phyloP scores from a whole-genome alignment of 140 eudicot species.

The Cichorium intybus region DNA sequence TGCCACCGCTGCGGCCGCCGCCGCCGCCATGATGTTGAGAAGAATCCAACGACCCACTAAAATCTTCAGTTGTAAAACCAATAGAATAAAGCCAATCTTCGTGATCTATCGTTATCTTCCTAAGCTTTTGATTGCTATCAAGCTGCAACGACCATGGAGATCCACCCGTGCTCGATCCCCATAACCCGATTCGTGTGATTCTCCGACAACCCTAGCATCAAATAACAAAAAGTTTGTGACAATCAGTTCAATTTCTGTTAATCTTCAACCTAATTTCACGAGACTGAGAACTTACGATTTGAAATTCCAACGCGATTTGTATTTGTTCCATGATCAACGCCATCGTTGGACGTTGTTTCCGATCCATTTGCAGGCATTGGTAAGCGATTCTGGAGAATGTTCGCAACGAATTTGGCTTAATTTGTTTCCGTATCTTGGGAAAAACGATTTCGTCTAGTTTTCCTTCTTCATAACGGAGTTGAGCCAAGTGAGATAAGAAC shows the following conservation, averaged over 20 bases:
- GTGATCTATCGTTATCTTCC: conserved; percentile 25
- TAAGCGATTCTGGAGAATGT: conserved; percentile 15
- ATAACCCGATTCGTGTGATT: not conserved
- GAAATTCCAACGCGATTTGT: conserved; percentile 9
- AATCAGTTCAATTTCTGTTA: not conserved
- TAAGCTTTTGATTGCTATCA: conserved; percentile 20
- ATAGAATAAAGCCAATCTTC: conserved; percentile 14
- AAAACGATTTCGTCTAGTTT: conserved; percentile 10
- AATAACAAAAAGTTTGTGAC: not conserved
- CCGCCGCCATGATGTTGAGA: conserved; percentile 6
- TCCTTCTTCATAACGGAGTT: conserved; percentile 4
- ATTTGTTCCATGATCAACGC: not conserved
- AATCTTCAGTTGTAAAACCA: conserved; percentile 14
- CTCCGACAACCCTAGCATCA: conserved; percentile 20
- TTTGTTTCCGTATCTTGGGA: conserved; percentile 10
- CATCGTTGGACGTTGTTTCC: conserved; percentile 19
- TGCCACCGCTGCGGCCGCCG: not conserved
- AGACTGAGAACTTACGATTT: conserved; percentile 3
- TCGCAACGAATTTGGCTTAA: conserved; percentile 7
- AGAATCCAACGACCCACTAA: not conserved
- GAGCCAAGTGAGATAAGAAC: not conserved
- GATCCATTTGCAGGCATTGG: conserved; percentile 4
- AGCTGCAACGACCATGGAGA: conserved; percentile 14
- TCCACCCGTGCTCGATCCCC: conserved; percentile 17
- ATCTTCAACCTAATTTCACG: not conserved